Evolutionary conservation across 2,329 filamentous ascomycete species (phyloP).

Genomic region (Trichoderma simmonsii): DNA sequence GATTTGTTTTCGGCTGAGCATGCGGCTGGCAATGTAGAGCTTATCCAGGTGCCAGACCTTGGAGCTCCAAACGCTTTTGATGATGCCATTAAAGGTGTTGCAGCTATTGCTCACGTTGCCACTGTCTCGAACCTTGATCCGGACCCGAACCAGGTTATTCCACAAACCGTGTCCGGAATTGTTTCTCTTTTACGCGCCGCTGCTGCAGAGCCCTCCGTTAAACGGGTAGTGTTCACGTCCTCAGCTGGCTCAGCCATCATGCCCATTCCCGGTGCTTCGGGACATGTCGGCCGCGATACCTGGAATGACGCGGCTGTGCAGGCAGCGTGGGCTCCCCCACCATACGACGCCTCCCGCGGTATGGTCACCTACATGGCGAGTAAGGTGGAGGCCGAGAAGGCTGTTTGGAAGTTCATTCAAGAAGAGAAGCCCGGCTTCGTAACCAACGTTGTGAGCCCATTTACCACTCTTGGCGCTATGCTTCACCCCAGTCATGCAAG

Average conservation of each 20-base stretch:
- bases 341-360: not conserved
- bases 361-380: not conserved
- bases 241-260: not conserved
- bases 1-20: not conserved
- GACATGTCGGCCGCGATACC: not conserved
- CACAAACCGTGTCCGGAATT: not conserved
- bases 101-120: not conserved
- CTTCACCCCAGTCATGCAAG: not conserved
- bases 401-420: not conserved
- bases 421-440: not conserved
- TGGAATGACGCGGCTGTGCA: not conserved
- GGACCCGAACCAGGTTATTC: not conserved
- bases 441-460: not conserved
- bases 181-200: not conserved
- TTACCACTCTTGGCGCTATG: not conserved
- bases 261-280: not conserved
- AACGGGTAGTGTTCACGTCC: not conserved
- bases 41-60: not conserved
- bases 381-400: not conserved
- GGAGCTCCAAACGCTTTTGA: not conserved
- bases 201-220: not conserved
- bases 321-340: not conserved
- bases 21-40: not conserved
- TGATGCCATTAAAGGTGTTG: not conserved
- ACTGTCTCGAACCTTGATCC: not conserved